phyloP scores from a whole-genome alignment of 257 asterid genomes.

The Capsicum rhomboideum region DNA sequence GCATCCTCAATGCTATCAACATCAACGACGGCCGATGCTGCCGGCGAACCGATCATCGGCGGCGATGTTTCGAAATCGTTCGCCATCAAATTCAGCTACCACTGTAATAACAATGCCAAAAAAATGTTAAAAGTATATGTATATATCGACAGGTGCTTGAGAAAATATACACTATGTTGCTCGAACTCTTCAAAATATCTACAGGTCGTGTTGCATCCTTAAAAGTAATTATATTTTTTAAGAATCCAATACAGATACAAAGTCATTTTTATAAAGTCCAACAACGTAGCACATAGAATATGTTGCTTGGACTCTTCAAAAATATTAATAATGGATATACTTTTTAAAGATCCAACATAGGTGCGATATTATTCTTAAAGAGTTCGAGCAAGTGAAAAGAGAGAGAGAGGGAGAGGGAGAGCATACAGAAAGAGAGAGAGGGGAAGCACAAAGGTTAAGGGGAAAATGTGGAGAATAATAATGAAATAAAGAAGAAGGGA shows the following conservation, averaged over 20 bases:
- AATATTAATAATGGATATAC: no score
- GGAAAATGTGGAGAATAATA: constrained; percentile 2
- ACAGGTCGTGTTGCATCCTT: no score
- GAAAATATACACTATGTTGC: neutral
- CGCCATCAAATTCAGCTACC: constrained; percentile 1
- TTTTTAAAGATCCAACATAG: no score
- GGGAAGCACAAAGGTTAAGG: neutral
- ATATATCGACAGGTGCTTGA: no score
- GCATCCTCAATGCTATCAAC: constrained; percentile 48
- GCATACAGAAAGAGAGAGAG: neutral
- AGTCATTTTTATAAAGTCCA: no score
- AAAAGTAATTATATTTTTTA: no score
- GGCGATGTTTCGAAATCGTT: constrained; percentile 12
- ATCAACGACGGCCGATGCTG: neutral
- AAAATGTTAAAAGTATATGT: neutral
- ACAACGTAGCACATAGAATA: no score
- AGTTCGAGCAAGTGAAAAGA: no score
- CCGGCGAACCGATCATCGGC: neutral
- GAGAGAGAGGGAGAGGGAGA: neutral
- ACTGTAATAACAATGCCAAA: neutral
- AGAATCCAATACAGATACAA: no score
- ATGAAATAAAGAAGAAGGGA: neutral
- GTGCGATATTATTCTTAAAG: no score
- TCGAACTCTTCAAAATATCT: no score
- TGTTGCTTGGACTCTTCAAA: no score